These are phyloP conservation scores for Pseudogymnoascus sp. DNA, from an alignment of 2,329 filamentous ascomycete genomes.

Conservation along the genomic window DNA sequence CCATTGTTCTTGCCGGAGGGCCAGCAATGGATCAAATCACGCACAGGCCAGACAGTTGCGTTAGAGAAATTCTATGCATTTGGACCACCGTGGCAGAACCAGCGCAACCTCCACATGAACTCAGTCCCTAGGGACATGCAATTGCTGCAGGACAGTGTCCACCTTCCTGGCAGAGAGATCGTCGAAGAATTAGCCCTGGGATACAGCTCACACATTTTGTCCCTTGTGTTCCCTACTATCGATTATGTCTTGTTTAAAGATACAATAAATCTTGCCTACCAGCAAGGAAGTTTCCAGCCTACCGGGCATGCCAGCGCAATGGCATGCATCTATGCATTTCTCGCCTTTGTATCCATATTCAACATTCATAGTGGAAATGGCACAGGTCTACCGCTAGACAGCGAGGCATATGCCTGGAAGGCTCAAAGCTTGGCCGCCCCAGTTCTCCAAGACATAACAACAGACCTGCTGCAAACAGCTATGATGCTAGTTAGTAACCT, in stretches of 20 bases:
- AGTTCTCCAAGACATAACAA: constrained; percentile 34
- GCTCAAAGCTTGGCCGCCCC: constrained; percentile 36
- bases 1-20: constrained; percentile 41
- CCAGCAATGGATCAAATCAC: constrained; percentile 38
- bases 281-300: constrained; percentile 13
- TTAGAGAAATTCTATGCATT: constrained; percentile 14
- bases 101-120: constrained; percentile 20
- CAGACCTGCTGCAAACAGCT: constrained; percentile 37
- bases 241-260: constrained; percentile 38
- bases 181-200: background rate
- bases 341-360: constrained; percentile 29
- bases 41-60: constrained; percentile 33
- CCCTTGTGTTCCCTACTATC: constrained; percentile 36
- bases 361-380: constrained; percentile 16
- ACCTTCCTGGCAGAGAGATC: background rate
- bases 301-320: constrained; percentile 30
- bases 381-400: constrained; percentile 27
- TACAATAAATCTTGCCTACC: constrained; percentile 39
- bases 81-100: background rate
- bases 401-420: constrained; percentile 33
- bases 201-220: background rate
- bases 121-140: constrained; percentile 13
- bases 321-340: constrained; percentile 41
- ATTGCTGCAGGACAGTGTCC: constrained; percentile 29
- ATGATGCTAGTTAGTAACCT: constrained; percentile 39